A percentile compares a stretch with the other conserved stretches of the same genome.
These are phyloP conservation scores for Sicyos edulis DNA, from an alignment of 306 rosid genomes.

Conservation along the genomic window DNA sequence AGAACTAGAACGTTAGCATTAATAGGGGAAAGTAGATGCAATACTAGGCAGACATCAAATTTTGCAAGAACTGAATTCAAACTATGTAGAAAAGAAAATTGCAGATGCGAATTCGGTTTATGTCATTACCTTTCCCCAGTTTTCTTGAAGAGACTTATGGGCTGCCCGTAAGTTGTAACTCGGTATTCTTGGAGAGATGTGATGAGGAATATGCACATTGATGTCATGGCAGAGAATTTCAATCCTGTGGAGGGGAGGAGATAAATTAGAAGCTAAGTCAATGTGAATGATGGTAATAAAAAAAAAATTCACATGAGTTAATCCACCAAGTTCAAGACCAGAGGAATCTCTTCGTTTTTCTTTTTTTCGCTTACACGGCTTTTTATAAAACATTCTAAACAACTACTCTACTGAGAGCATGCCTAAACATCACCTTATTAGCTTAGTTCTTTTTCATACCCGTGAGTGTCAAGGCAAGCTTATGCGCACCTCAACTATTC, in stretches of 20 bases:
- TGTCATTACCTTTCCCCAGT: constrained; percentile 80
- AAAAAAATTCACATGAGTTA: background rate
- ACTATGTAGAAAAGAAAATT: background rate
- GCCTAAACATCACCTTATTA: too few relatives aligned
- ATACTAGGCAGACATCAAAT: background rate
- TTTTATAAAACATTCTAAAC: background rate
- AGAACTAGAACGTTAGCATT: constrained; percentile 8
- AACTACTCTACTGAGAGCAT: too few relatives aligned
- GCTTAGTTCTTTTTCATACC: too few relatives aligned
- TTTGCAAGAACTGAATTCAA: background rate
- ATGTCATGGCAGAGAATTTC: constrained; percentile 82
- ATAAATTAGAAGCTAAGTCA: background rate
- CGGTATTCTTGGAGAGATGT: constrained; percentile 84
- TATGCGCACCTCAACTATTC: too few relatives aligned
- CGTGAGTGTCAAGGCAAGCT: too few relatives aligned
- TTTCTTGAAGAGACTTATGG: constrained; percentile 68
- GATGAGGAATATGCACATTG: constrained; percentile 88
- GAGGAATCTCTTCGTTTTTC: background rate
- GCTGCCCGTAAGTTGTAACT: constrained; percentile 85
- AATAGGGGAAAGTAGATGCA: background rate
- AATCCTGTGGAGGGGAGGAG: constrained; percentile 45
- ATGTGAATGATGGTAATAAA: background rate
- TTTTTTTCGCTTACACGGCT: background rate
- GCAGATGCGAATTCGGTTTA: background rate
- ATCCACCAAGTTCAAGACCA: background rate